Conservation (phyloP, 2,329 filamentous ascomycete genomes). For the Ophiostoma piceae region DNA sequence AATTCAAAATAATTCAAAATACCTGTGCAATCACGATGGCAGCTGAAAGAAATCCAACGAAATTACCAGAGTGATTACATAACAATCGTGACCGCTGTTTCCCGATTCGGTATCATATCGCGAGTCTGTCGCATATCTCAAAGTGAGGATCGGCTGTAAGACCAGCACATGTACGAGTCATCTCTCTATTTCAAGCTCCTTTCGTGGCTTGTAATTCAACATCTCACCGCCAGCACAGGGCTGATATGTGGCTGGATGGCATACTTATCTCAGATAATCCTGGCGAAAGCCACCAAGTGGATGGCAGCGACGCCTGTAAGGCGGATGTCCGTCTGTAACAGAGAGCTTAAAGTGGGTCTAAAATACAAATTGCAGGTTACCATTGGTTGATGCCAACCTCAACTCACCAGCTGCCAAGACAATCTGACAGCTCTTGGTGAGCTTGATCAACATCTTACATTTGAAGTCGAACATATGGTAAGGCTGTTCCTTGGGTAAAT, state of each 20-base stretch:
- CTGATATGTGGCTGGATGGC: not conserved
- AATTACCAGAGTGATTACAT: not conserved
- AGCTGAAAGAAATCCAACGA: too few species aligned
- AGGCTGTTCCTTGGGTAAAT: too few species aligned
- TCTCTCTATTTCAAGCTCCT: not conserved
- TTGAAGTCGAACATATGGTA: not conserved
- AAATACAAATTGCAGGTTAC: too few species aligned
- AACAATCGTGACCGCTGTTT: not conserved
- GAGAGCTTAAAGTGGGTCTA: not conserved
- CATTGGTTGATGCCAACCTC: not conserved
- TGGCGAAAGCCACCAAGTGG: not conserved
- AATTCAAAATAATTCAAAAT: not conserved
- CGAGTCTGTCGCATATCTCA: not conserved
- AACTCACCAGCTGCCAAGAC: not conserved
- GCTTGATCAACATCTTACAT: slow-evolving; percentile 28
- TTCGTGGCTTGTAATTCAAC: not conserved
- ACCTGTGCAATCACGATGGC: too few species aligned
- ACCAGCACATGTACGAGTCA: not conserved
- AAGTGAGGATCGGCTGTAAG: not conserved
- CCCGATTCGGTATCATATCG: not conserved
- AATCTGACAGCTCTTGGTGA: slow-evolving; percentile 27
- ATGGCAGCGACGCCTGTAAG: not conserved
- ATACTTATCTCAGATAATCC: not conserved
- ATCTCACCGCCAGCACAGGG: not conserved
- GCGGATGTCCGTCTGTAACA: not conserved